phyloP scores from a whole-genome alignment of 495 filamentous ascomycete species.

The Neurospora terricola region DNA sequence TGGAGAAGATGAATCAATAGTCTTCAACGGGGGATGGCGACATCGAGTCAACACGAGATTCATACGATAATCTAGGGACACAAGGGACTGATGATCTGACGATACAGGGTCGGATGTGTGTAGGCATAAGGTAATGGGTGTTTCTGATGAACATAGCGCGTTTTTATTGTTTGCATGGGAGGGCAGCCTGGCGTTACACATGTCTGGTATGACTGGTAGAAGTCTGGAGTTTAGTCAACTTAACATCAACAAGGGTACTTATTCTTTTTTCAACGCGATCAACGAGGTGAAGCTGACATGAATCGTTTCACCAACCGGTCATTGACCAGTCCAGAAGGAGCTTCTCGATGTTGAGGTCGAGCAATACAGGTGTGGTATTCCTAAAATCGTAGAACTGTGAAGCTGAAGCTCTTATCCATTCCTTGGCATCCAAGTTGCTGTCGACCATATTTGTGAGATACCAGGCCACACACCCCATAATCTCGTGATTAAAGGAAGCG shows the following conservation, averaged over 20 bases:
- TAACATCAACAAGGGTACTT: neutral
- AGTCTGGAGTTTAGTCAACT: neutral
- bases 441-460: too few species aligned
- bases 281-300: neutral
- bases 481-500: too few species aligned
- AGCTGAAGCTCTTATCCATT: neutral
- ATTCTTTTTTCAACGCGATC: neutral
- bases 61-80: neutral
- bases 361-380: neutral
- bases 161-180: neutral
- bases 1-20: slow-evolving; percentile 55
- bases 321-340: neutral
- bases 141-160: neutral
- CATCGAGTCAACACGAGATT: neutral
- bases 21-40: neutral
- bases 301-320: neutral
- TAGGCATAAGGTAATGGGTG: neutral
- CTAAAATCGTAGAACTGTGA: neutral
- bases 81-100: neutral
- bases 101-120: neutral
- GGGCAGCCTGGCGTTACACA: neutral
- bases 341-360: neutral
- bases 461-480: too few species aligned
- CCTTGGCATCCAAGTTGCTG: too few species aligned
- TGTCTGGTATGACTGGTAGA: neutral